phyloP scores from a whole-genome alignment of 2,329 filamentous ascomycete species.

The Dothiorella sarmentorum region DNA sequence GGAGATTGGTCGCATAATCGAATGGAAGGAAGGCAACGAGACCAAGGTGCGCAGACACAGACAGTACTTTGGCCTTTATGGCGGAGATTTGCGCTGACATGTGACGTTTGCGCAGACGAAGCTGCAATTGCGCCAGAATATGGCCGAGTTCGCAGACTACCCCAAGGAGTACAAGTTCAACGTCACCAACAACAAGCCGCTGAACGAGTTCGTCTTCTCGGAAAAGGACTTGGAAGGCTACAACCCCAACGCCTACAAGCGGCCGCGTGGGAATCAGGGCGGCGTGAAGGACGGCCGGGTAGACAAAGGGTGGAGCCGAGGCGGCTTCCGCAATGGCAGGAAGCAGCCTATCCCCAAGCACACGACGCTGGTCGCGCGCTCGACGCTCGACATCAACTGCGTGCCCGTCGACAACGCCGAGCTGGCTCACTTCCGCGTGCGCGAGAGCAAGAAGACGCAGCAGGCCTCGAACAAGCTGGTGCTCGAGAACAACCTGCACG shows the following conservation, averaged over 20 bases:
- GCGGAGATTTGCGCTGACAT: background rate
- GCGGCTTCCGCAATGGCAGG: background rate
- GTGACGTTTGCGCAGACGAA: slow-evolving; percentile 9
- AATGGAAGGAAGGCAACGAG: slow-evolving; percentile 14
- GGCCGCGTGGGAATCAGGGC: slow-evolving; percentile 23
- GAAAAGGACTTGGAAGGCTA: slow-evolving; percentile 88
- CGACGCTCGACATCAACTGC: slow-evolving; percentile 52
- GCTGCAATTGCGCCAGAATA: slow-evolving; percentile 17
- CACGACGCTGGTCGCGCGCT: slow-evolving; percentile 55
- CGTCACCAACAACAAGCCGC: slow-evolving; percentile 61
- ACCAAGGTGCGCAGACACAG: slow-evolving; percentile 2
- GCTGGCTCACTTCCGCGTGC: slow-evolving; percentile 4
- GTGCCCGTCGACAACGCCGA: slow-evolving; percentile 36
- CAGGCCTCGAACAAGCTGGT: slow-evolving; percentile 8
- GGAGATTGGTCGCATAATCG: slow-evolving; percentile 33
- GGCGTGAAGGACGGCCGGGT: slow-evolving; percentile 10
- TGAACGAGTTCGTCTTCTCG: slow-evolving; percentile 87
- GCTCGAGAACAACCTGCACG: slow-evolving; percentile 13
- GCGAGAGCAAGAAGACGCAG: slow-evolving; percentile 11
- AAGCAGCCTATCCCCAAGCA: slow-evolving; percentile 17
- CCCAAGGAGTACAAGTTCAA: slow-evolving; percentile 86
- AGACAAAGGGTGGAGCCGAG: slow-evolving; percentile 6
- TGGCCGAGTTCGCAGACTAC: slow-evolving; percentile 40
- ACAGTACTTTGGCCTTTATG: background rate
- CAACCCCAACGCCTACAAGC: slow-evolving; percentile 38